Base-by-base conservation (phyloP, 208 protist species). In the Trypanosoma melophagium region DNA sequence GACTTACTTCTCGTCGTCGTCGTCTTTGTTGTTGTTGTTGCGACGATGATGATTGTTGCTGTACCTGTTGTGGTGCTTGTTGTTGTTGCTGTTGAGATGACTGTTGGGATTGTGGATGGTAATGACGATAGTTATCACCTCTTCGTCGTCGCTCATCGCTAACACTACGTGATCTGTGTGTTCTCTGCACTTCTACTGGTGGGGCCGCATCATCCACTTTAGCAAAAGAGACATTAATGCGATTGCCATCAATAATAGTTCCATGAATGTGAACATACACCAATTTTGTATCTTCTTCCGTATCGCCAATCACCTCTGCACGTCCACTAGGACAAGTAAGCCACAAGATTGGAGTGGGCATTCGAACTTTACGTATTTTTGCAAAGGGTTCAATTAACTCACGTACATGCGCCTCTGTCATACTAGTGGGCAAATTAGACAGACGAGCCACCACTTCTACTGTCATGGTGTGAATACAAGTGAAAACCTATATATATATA, bases 261-360 rank as follows among this genome's bases (percentile, higher is more conserved):
- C 81, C 77, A 55, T 83, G 73, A 0, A 87, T 50, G n/a, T 62
- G 38, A 51, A 74, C 74, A 45, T 74, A 80, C 0, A 81, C 74
- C n/a, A 60, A 47, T 31, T 76, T 78, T 2, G 81, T 79, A 42
- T 87, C 81, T 10, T 75, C 60, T 7, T 70, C 61, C 22, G 74
- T 77, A 49, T 54, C 63, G 22, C 73, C 70, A 14, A 77, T 54
- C 14, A 83, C 71, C 47, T 83, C 81, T 0, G 74, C 81, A 10
- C 81, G 69, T 0, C 81, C 81, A 0, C 55, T 78, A 10, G 81
- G 81, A 47, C 76, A 82, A 7, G 47, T 64, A 14, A 73, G 68
- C 81, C 81, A 87, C 41, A 77, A 44, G 14, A 74, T 53, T 31
- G 81, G 71, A 2, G 53, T 67, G 8, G 81, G 81, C 81, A 87